These are phyloP conservation scores for Xanthoconium separans DNA, from an alignment of 1,284 basidiomycete species.

Conservation along the genomic window DNA sequence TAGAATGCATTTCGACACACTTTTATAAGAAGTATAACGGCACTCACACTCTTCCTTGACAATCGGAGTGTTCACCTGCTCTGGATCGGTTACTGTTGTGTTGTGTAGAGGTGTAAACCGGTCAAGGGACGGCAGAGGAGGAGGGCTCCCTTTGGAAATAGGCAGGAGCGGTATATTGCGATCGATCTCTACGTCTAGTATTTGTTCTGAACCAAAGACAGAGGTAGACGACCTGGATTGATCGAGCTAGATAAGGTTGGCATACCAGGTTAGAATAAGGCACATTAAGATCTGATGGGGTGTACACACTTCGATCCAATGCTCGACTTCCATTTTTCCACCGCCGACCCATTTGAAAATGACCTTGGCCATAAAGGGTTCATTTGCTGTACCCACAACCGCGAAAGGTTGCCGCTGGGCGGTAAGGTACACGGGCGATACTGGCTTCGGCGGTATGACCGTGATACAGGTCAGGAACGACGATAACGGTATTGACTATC, in stretches of 20 bases:
- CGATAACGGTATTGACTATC: conserved; percentile 35
- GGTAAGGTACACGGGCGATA: conserved; percentile 35
- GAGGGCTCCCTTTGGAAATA: conserved; percentile 23
- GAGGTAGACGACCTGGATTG: conserved; percentile 46
- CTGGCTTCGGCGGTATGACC: conserved; percentile 37
- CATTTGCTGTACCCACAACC: conserved; percentile 52
- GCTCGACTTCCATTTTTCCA: conserved; percentile 54
- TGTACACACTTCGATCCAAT: conserved; percentile 72
- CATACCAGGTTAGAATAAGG: not conserved
- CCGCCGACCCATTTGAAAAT: conserved; percentile 50
- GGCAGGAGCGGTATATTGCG: conserved; percentile 55
- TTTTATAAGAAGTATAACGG: not conserved
- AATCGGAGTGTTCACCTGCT: not conserved
- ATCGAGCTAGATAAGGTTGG: conserved; percentile 50
- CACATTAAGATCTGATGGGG: not conserved
- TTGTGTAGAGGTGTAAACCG: conserved; percentile 6
- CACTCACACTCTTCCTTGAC: conserved; percentile 25
- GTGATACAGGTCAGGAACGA: conserved; percentile 49
- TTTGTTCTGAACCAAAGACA: conserved; percentile 64
- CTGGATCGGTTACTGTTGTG: not conserved
- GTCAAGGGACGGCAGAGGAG: conserved; percentile 30
- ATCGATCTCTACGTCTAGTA: conserved; percentile 71
- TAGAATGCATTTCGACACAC: not conserved
- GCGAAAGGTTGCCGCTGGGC: conserved; percentile 55
- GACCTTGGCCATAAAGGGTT: conserved; percentile 64